Evolutionary conservation across 768 basidiomycete genomes (phyloP).

Genomic region (Mycena latifolia): DNA sequence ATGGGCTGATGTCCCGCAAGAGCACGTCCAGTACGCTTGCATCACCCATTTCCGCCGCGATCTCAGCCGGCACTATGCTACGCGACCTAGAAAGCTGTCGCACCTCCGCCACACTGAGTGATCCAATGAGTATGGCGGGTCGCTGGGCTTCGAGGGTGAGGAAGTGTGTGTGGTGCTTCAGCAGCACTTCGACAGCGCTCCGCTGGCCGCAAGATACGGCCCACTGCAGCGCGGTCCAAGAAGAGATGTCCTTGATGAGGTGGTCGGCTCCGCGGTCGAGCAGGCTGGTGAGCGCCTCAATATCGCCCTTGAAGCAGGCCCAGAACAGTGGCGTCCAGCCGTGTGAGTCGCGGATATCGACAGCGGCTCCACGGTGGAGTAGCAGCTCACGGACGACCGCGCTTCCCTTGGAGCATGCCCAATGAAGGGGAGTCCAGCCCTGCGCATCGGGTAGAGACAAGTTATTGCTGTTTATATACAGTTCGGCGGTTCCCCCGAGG

Average conservation of each 20-base stretch:
- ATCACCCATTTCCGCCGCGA: not conserved
- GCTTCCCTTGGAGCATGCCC: constrained; percentile 29
- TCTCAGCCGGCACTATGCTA: not conserved
- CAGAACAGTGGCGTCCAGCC: constrained; percentile 32
- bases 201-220: constrained; percentile 26
- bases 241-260: constrained; percentile 25
- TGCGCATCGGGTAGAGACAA: constrained; percentile 9
- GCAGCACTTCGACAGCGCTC: constrained; percentile 13
- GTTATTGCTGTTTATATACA: constrained; percentile 13
- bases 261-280: constrained; percentile 25
- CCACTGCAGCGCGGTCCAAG: constrained; percentile 33
- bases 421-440: constrained; percentile 33
- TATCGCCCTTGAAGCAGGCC: constrained; percentile 28
- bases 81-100: not conserved
- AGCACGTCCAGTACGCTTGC: not conserved
- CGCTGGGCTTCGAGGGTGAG: not conserved
- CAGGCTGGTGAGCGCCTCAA: constrained; percentile 16
- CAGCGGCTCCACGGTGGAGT: constrained; percentile 11
- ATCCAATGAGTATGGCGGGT: not conserved
- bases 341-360: constrained; percentile 23
- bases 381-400: constrained; percentile 22
- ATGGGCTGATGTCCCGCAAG: not conserved
- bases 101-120: not conserved
- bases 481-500: constrained; percentile 19
- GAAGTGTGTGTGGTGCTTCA: constrained; percentile 26